Evolutionary conservation across 106 monocot species (phyloP), one percentile per base, ranked within the genome.

Genomic region (Dactylorhiza incarnata): DNA sequence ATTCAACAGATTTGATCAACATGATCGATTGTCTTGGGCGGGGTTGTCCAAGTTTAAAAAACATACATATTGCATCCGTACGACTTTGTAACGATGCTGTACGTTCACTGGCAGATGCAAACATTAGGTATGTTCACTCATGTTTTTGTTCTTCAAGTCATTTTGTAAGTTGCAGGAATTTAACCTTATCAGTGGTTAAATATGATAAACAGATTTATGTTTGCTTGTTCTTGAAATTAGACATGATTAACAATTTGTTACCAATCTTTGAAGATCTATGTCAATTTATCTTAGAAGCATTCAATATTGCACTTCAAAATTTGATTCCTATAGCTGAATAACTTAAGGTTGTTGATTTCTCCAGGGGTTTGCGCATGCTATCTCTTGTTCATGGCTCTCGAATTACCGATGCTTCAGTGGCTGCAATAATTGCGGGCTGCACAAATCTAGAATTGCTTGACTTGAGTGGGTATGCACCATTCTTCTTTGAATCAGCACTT

Each of bases 361-460:
- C 65, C 86, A 97, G 97, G 89, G 77, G 81, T 73, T 67, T 97
- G 65, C 87, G 81, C 26, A 91, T 89, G 91, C 77, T 97, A 48
- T 94, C 97, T 6, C 73, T 97, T 66, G 68, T 97, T 76, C 87
- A 86, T 47, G 97, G 97, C 46, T 87, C 87, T 54, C 86, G 83
- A 82, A 88, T 97, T 49, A 94, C 97, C 14, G 97, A 97, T 83
- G 89, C 97, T 81, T 82, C 97, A 69, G 97, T 97, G 14, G 91
- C 97, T 67, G 82, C 97, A 25, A 87, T 97, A 46, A 89, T 94
- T 75, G 81, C 85, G 68, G 78, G 80, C 51, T 94, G 75, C 67
- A 26, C 70, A 44, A 82, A 58, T 76, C 70, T 97, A 47, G 97
- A 94, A 75, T 80, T 97, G 77, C 94, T 97, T 82, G 93, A 97